Evolutionary conservation across 768 basidiomycete species (phyloP).

Genomic region (Tricholomella constricta): DNA sequence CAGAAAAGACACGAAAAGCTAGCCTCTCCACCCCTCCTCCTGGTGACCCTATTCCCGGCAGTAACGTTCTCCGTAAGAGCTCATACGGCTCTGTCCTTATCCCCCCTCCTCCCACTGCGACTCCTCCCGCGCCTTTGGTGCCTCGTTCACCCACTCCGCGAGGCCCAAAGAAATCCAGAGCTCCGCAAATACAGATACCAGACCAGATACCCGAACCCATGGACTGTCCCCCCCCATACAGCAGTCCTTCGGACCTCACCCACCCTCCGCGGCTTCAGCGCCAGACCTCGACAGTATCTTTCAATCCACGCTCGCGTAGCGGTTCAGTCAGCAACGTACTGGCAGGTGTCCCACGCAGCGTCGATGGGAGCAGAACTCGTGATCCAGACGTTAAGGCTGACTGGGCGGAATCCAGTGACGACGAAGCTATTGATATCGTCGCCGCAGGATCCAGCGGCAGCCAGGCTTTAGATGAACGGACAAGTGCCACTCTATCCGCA

Average conservation of each 20-base stretch:
- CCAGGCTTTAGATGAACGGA: conserved; percentile 81
- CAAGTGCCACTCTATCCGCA: conserved; percentile 55
- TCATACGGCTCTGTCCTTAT: conserved; percentile 37
- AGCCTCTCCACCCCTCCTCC: conserved; percentile 53
- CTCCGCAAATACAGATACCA: conserved; percentile 30
- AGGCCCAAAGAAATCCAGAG: conserved; percentile 34
- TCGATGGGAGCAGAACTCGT: conserved; percentile 32
- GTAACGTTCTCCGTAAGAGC: conserved; percentile 39
- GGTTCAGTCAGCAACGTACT: conserved; percentile 65
- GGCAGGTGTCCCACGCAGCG: conserved; percentile 43
- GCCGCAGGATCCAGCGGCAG: conserved; percentile 83
- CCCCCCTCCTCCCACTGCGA: conserved; percentile 25
- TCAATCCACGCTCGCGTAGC: conserved; percentile 49
- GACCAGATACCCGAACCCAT: conserved; percentile 33
- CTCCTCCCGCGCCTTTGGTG: conserved; percentile 35
- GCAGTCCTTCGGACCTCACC: conserved; percentile 30
- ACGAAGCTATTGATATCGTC: conserved; percentile 82
- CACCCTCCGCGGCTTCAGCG: conserved; percentile 38
- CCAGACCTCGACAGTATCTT: conserved; percentile 42
- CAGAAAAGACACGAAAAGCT: conserved; percentile 50
- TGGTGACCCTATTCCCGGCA: conserved; percentile 30
- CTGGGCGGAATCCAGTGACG: conserved; percentile 83
- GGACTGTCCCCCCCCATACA: conserved; percentile 74
- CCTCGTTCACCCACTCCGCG: conserved; percentile 46
- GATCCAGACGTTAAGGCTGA: conserved; percentile 56